Evolutionary conservation across 345 rosid genomes (phyloP).

Genomic region (Psidium guajava): DNA sequence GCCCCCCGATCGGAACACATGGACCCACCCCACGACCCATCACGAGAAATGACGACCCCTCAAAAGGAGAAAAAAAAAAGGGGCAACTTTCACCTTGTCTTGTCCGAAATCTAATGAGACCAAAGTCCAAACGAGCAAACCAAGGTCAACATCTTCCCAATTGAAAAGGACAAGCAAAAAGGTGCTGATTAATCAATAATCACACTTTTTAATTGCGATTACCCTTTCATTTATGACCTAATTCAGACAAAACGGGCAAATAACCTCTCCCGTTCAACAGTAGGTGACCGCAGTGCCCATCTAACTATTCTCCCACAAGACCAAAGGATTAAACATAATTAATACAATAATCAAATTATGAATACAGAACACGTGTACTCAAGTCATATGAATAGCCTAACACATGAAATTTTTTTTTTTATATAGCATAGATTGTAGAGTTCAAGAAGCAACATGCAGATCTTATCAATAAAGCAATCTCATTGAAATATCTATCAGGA

Average conservation of each 20-base stretch:
- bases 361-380: background rate
- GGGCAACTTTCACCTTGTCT: background rate
- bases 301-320: background rate
- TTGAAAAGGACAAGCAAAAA: background rate
- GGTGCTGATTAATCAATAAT: background rate
- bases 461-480: background rate
- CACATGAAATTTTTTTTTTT: too few relatives aligned
- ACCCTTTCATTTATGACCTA: background rate
- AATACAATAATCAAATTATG: background rate
- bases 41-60: background rate
- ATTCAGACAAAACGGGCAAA: background rate
- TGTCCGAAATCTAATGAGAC: background rate
- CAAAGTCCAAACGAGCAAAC: background rate
- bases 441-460: background rate
- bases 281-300: background rate
- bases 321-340: background rate
- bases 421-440: background rate
- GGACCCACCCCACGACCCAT: background rate
- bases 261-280: background rate
- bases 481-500: background rate
- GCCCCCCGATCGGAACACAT: background rate
- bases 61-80: background rate
- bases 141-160: background rate
- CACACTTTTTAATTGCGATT: background rate
- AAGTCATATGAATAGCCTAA: too few relatives aligned